Conservation (phyloP, 1,284 basidiomycete species). For the Stereum hirsutum region DNA sequence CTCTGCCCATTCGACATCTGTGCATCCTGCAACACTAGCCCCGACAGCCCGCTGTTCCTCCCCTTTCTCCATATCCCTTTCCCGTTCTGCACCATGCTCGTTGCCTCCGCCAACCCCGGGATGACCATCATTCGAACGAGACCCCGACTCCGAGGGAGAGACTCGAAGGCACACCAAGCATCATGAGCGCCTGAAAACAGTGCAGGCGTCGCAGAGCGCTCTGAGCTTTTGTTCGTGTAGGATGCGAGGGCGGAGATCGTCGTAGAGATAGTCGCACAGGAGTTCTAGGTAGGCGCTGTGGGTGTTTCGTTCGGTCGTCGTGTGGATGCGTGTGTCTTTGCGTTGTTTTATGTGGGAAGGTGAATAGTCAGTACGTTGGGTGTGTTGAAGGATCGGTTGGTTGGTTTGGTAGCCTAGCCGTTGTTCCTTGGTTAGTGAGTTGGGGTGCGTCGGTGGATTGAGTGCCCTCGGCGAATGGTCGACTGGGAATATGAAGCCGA, state of each 20-base stretch:
- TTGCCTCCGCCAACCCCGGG: constrained; percentile 1
- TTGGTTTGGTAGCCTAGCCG: too few species aligned
- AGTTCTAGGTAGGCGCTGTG: constrained; percentile 77
- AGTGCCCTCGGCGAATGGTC: too few species aligned
- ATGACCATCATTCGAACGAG: constrained; percentile 29
- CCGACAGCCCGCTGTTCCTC: constrained; percentile 65
- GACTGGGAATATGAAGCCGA: too few species aligned
- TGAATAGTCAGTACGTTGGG: constrained; percentile 60
- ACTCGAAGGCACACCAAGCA: constrained; percentile 65
- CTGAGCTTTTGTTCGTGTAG: constrained; percentile 84
- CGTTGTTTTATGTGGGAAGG: neutral
- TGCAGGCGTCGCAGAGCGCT: constrained; percentile 87
- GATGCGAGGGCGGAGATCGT: constrained; percentile 87
- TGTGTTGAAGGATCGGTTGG: constrained; percentile 76
- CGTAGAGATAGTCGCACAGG: constrained; percentile 88
- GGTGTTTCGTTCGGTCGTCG: neutral
- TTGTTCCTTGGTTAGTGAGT: too few species aligned
- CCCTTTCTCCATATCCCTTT: constrained; percentile 28
- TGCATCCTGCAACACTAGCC: constrained; percentile 88
- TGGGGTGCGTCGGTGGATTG: constrained; percentile 83
- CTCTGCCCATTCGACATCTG: constrained; percentile 95
- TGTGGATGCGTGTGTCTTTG: neutral
- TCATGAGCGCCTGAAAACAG: constrained; percentile 90
- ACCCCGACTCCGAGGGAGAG: too few species aligned
- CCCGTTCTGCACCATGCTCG: neutral